Base-by-base conservation (phyloP, 257 asterid species). In the Ehretia macrophylla region DNA sequence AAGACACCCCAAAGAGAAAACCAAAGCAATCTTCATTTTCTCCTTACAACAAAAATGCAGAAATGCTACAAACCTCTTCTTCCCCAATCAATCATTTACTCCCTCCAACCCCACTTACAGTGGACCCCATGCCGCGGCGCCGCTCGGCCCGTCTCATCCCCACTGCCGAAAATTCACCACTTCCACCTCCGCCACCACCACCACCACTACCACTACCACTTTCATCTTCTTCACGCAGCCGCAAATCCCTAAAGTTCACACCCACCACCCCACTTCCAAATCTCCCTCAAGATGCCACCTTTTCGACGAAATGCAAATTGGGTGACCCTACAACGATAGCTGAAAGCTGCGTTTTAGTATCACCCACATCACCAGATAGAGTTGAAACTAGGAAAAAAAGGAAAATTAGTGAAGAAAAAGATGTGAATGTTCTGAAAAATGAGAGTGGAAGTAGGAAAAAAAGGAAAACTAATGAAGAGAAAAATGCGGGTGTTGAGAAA, bases 81-180 rank as follows among this genome's bases (percentile, higher is more conserved):
- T n/a, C n/a, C n/a, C 66, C 81, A 1, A 57, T 69, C 53, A 21
- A 64, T 58, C 49, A 50, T 37, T 62, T 79, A 39, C 57, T 21
- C n/a, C 97, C 97, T 35, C 62, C 65, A 23, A 79, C 95, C 55
- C 94, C 94, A 42, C 74, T 45, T 46, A 56, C 58, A 58, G 64
- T 70, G 21, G 62, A 75, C 5, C 79, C 80, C 27, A 63, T 77
- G 63, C 66, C 68, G 11, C 48, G 63, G 64, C 93, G 96, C 51
- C 92, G 95, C 58, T 86, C 96, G 44, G 70, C 75, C 67, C 97
- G 95, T 55, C 73, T 69, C 63, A 66, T 49, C 54, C 38, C 83
- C 61, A 32, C 60, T 56, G 47, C 85, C 4, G 4, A 11, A 3
- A 3, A 4, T 57, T 3, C 54, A 12, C 59, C 42, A 50, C 49